Evolutionary conservation across 2,329 filamentous ascomycete genomes (phyloP), one percentile per base, ranked within the genome.

Genomic region (Zymoseptoria tritici): DNA sequence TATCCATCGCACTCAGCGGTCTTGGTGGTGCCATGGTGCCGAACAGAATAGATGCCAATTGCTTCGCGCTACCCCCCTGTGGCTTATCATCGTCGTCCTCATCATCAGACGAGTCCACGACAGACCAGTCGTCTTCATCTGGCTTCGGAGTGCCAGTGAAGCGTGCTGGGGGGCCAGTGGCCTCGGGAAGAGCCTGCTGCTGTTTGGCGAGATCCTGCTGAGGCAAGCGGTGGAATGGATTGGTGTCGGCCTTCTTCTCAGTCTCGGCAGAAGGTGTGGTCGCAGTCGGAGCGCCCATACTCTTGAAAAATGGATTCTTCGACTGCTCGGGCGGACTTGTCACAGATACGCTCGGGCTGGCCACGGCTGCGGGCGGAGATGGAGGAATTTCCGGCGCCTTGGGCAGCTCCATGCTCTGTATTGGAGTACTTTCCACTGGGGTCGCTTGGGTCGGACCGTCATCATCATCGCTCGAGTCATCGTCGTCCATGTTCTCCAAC

Each of bases 21-120:
- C 93, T 86, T 13, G 94, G 93, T 49, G 94, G 93, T 9, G 85
- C 93, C 92, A 99, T 97, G 56, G 92, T 96, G 60, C 94, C 93
- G 73, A 99, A 99, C 20, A 99, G 82, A 62, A 97, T 94, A 6
- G 90, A 96, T 16, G 94, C 94, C 46, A 99, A 84, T 68, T 96
- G 90, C 62, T 95, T 94, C 54, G 94, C 94, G 67, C 85, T 91
- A 60, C 88, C 86, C 57, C 90, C 90, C 55, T 89, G 89, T 19
- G 90, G 87, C 59, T 67, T 63, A 9, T 87, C 84, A 57, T 91
- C 88, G 58, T 92, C 89, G 58, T 93, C 88, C 42, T 84, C 83
- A n/a, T 86, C 83, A 56, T 90, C 88, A 20, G 88, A 86, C 3
- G 90, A 93, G 42, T 91, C 91, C 24, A 85, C 85, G 11, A 83